phyloP scores from a whole-genome alignment of 805 yeast species.

The Candida insectalens region DNA sequence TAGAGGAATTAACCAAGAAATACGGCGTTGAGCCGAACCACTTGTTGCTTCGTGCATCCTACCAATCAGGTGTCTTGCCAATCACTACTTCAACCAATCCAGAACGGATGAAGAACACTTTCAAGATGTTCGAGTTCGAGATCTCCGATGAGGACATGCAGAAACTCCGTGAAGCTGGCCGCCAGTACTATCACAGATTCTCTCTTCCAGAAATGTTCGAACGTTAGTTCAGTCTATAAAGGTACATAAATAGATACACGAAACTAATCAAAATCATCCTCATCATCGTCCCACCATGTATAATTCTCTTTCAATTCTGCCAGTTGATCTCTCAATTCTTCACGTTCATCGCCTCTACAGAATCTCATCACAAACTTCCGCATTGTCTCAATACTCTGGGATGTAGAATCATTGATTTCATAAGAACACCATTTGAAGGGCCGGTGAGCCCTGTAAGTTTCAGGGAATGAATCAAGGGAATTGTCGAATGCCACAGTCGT shows the following conservation, averaged over 20 bases:
- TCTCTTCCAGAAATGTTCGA: neutral
- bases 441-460: slow-evolving; percentile 7
- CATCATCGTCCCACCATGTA: slow-evolving; percentile 31
- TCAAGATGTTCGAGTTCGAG: slow-evolving; percentile 45
- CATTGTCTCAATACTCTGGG: slow-evolving; percentile 14
- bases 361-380: slow-evolving; percentile 15
- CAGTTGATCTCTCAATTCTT: slow-evolving; percentile 41
- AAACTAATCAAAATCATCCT: slow-evolving; percentile 2
- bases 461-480: slow-evolving; percentile 26
- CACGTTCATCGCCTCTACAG: slow-evolving; percentile 38
- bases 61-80: slow-evolving; percentile 56
- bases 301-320: slow-evolving; percentile 35
- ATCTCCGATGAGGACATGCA: slow-evolving; percentile 42
- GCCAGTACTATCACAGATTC: slow-evolving; percentile 1
- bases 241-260: slow-evolving; percentile 22
- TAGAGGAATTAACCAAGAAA: slow-evolving; percentile 38
- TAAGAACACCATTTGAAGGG: slow-evolving; percentile 9
- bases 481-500: slow-evolving; percentile 7
- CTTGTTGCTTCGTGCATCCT: slow-evolving; percentile 61
- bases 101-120: slow-evolving; percentile 46
- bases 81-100: slow-evolving; percentile 60
- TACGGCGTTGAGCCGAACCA: slow-evolving; percentile 55
- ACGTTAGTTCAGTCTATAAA: too few relatives aligned
- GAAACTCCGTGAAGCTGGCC: slow-evolving; percentile 33
- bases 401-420: slow-evolving; percentile 16